These are phyloP conservation scores for Fusarium subglutinans DNA, from an alignment of 2,329 filamentous ascomycete genomes.

Conservation along the genomic window DNA sequence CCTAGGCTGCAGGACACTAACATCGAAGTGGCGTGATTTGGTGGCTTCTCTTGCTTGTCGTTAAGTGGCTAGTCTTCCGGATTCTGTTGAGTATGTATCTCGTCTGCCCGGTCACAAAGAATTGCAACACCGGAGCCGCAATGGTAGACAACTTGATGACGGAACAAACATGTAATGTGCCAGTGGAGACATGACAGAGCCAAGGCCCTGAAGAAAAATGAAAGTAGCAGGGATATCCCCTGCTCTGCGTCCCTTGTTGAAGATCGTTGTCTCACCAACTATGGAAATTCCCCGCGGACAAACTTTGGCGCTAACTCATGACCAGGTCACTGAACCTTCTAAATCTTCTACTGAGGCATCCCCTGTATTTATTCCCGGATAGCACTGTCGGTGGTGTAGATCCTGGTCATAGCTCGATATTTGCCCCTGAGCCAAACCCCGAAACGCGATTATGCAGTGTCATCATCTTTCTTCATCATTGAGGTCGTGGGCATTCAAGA, in stretches of 20 bases:
- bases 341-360: background rate
- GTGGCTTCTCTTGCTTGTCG: background rate
- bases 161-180: background rate
- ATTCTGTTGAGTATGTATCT: background rate
- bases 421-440: background rate
- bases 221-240: background rate
- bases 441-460: background rate
- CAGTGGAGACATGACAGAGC: background rate
- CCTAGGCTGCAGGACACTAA: background rate
- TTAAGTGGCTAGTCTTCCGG: background rate
- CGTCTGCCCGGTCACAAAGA: no score
- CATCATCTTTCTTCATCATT: background rate
- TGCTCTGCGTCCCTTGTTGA: constrained; percentile 10
- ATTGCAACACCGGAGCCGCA: background rate
- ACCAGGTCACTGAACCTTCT: background rate
- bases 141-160: background rate
- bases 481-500: background rate
- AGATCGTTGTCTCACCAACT: constrained; percentile 29
- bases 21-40: background rate
- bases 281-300: constrained; percentile 1
- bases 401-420: background rate
- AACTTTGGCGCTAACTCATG: constrained; percentile 9
- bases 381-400: background rate
- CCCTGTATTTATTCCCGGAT: constrained; percentile 19
- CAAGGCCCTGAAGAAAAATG: background rate